Evolutionary conservation across 345 rosid genomes (phyloP).

Genomic region (Populus davidiana): DNA sequence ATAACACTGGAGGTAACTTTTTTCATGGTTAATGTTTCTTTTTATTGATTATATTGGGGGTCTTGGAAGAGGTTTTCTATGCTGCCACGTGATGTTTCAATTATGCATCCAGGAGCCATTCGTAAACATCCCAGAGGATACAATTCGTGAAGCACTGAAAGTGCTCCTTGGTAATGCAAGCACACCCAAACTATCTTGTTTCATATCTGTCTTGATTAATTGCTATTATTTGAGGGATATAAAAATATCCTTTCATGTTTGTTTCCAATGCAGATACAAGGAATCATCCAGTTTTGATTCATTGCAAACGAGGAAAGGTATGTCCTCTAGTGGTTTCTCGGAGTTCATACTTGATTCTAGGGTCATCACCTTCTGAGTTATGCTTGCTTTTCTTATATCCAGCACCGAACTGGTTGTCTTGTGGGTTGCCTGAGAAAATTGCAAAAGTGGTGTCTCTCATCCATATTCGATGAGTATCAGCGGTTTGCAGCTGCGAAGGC

Average conservation of each 20-base stretch:
- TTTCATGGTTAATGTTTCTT: not conserved
- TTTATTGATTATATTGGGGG: not conserved
- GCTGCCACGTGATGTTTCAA: slow-evolving; percentile 6
- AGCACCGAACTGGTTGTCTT: slow-evolving; percentile 95
- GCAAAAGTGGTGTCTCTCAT: slow-evolving; percentile 84
- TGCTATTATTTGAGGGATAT: not conserved
- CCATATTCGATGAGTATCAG: slow-evolving; percentile 83
- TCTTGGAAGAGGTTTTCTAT: not conserved
- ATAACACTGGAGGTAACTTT: not conserved
- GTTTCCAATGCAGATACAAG: slow-evolving; percentile 53
- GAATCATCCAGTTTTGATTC: slow-evolving; percentile 89
- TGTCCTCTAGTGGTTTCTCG: not conserved
- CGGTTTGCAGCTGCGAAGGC: slow-evolving; percentile 93
- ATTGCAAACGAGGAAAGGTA: slow-evolving; percentile 96
- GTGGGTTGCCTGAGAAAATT: slow-evolving; percentile 93
- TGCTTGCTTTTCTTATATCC: slow-evolving; percentile 17
- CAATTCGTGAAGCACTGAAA: slow-evolving; percentile 84
- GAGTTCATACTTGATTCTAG: not conserved
- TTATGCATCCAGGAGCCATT: slow-evolving; percentile 64
- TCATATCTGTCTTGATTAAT: not conserved
- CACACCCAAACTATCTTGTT: not conserved
- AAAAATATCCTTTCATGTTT: not conserved
- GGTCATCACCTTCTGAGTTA: not conserved
- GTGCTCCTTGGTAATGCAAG: slow-evolving; percentile 65
- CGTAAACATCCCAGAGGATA: slow-evolving; percentile 72